These are phyloP conservation scores for Eremothecium coryli DNA, from an alignment of 1,139 yeast genomes.

Conservation along the genomic window DNA sequence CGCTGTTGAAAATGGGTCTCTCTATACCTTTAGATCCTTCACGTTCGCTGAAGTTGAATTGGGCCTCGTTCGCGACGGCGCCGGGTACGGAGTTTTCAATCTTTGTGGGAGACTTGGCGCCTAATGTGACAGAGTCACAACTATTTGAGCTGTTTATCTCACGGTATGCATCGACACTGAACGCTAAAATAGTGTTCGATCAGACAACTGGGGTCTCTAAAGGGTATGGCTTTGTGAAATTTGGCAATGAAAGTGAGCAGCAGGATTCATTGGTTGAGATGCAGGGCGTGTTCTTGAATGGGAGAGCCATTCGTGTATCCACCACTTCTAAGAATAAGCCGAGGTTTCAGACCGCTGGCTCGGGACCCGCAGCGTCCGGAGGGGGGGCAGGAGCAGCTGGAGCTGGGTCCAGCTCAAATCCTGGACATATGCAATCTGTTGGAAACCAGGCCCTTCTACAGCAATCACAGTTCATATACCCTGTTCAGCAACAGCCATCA, in stretches of 20 bases:
- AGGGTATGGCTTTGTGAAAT: conserved; percentile 71
- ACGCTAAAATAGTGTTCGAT: conserved; percentile 70
- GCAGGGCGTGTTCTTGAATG: conserved; percentile 70
- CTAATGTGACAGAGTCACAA: conserved; percentile 63
- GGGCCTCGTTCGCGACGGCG: conserved; percentile 60
- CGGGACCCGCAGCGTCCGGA: conserved; percentile 12
- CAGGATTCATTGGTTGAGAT: conserved; percentile 57
- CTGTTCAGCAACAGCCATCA: conserved; percentile 30
- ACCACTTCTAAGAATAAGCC: conserved; percentile 35
- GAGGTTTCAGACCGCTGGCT: conserved; percentile 25
- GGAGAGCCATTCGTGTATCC: conserved; percentile 65
- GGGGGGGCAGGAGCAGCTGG: conserved; percentile 5
- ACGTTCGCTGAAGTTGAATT: conserved; percentile 55
- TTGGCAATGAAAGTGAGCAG: conserved; percentile 54
- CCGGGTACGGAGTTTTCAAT: conserved; percentile 43
- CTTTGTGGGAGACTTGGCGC: conserved; percentile 73
- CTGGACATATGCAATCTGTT: conserved; percentile 5
- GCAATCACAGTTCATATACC: conserved; percentile 21
- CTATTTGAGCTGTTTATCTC: conserved; percentile 57
- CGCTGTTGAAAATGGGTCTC: conserved; percentile 55
- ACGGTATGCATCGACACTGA: conserved; percentile 51
- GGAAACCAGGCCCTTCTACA: conserved; percentile 9
- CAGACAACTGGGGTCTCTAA: conserved; percentile 62
- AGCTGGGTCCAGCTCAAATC: conserved; percentile 6
- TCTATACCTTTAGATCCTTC: conserved; percentile 51